Conservation (phyloP, 768 basidiomycete genomes). For the Lactarius tabidus region DNA sequence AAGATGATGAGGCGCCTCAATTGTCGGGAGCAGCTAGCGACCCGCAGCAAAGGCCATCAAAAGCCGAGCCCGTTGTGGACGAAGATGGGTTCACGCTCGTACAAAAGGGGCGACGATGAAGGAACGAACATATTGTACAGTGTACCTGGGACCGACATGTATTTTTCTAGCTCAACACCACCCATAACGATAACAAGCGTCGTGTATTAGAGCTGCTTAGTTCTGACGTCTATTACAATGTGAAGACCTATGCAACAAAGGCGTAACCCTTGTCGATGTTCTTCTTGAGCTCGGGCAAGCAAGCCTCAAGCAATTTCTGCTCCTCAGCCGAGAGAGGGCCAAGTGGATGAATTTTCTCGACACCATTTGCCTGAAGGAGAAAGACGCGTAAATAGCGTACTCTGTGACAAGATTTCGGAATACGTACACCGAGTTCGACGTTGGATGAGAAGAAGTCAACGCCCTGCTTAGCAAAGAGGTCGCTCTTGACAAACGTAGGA, state of each 20-base stretch:
- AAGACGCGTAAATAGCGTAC: conserved; percentile 16
- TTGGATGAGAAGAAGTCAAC: conserved; percentile 93
- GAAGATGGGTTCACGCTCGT: conserved; percentile 92
- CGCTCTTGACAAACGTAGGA: conserved; percentile 87
- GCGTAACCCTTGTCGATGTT: conserved; percentile 95
- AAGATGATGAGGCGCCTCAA: conserved; percentile 53
- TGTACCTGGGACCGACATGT: not conserved
- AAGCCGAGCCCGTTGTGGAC: conserved; percentile 70
- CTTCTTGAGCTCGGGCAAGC: conserved; percentile 91
- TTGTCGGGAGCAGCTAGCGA: conserved; percentile 41
- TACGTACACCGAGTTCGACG: conserved; percentile 88
- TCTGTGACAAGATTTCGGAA: conserved; percentile 7
- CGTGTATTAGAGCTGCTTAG: conserved; percentile 18
- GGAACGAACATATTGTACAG: conserved; percentile 21
- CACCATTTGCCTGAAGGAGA: conserved; percentile 62
- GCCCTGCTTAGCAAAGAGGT: conserved; percentile 78
- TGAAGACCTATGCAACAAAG: conserved; percentile 47
- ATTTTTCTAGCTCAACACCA: conserved; percentile 7
- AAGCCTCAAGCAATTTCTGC: conserved; percentile 79
- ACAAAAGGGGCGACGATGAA: conserved; percentile 39
- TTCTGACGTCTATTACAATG: conserved; percentile 18
- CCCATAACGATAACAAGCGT: conserved; percentile 8
- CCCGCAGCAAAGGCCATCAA: conserved; percentile 30
- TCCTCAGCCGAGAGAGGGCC: conserved; percentile 79
- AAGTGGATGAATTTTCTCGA: conserved; percentile 86